Evolutionary conservation across 805 yeast species (phyloP), one percentile per base, ranked within the genome.

Genomic region (Candida silvatica): DNA sequence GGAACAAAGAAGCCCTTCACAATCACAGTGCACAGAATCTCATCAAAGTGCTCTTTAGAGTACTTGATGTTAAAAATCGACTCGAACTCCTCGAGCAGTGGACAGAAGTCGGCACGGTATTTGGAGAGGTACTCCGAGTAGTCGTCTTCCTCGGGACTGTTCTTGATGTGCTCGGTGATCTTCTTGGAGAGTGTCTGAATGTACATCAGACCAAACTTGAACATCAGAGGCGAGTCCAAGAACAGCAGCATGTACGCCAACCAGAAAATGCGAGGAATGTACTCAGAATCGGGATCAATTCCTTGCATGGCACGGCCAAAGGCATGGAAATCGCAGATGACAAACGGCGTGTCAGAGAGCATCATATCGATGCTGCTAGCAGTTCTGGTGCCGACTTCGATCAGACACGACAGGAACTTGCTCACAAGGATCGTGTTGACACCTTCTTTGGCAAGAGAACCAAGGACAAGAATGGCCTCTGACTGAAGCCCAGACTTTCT

Each of bases 381-480:
- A 19, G 15, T 30, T 29, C 5, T 32, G 17, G 15, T 27, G 53
- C 34, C 14, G 37, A 31, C 41, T 25, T 11, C 34, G 17, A 14
- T 32, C 45, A 8, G 24, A 22, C 45, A 27, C 57, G 50, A 5
- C 64, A 67, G 8, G 39, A n/a, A 3, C 31, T 37, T 5, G 6
- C 46, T 18, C 11, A 49, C 71, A 44, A 62, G 48, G n/a, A 64
- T 61, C 45, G 78, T 83, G 33, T 74, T 72, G 18, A 80, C 70
- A 19, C 85, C 86, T 9, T 64, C 58, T 40, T 71, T 72, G 0
- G 84, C 69, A 29, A 85, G 54, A 25, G 80, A 73, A 27, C 95
- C 92, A 14, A 83, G 64, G 5, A 82, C 69, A 42, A 83, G 60
- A 41, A 79, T 59, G 0, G 87, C 83, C 36, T 90, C 64, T 4